phyloP scores from a whole-genome alignment of 73 alveolate genomes.

The Tetrahymena borealis region DNA sequence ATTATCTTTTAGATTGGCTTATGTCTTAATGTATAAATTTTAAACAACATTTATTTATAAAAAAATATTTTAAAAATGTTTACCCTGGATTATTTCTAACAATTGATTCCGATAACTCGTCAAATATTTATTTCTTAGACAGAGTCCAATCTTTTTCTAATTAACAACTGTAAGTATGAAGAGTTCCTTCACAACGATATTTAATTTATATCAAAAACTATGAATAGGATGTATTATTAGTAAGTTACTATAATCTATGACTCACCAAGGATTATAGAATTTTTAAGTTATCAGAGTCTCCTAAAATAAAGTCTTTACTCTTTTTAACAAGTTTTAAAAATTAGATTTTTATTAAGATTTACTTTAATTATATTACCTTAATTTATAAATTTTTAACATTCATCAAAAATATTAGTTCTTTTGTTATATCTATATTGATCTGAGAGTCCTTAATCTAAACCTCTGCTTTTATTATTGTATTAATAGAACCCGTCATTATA shows the following conservation, averaged over 20 bases:
- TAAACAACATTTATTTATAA: neutral
- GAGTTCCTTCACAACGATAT: neutral
- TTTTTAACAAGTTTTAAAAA: neutral
- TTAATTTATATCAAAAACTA: neutral
- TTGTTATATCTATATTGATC: neutral
- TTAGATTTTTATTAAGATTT: neutral
- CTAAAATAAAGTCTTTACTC: neutral
- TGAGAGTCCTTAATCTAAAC: neutral
- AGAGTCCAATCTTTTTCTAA: neutral
- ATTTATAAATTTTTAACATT: neutral
- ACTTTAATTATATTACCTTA: neutral
- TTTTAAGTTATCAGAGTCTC: neutral
- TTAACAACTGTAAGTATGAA: neutral
- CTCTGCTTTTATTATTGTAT: neutral
- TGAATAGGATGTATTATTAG: neutral
- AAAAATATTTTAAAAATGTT: neutral
- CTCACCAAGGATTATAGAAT: neutral
- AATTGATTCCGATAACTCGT: neutral
- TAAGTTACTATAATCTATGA: neutral
- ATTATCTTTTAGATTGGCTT: neutral
- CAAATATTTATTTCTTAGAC: neutral
- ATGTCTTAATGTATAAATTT: neutral
- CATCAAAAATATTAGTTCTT: neutral
- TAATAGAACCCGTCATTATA: neutral
- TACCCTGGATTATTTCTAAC: neutral